Conservation (phyloP, 176 grass and related monocot genomes). For the Cocos nucifera region DNA sequence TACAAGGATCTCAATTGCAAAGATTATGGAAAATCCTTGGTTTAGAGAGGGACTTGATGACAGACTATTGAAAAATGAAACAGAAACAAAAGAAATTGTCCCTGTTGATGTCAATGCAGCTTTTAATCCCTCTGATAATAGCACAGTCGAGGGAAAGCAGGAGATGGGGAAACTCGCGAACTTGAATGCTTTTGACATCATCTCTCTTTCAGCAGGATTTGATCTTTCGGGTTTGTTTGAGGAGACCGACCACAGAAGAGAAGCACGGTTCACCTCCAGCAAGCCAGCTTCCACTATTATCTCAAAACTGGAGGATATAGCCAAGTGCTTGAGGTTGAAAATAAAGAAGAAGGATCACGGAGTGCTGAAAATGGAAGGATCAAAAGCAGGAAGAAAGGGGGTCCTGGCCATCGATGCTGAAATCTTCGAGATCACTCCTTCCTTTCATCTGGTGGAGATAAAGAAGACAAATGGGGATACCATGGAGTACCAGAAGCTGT, state of each 20-base stretch:
- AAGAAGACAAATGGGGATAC: slow-evolving; percentile 64
- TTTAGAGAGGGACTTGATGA: slow-evolving; percentile 43
- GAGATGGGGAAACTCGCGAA: slow-evolving; percentile 30
- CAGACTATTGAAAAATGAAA: slow-evolving; percentile 5
- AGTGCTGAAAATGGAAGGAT: slow-evolving; percentile 54
- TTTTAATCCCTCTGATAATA: slow-evolving; percentile 4
- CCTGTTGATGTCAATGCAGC: slow-evolving; percentile 14
- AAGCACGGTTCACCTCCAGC: slow-evolving; percentile 62
- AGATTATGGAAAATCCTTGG: slow-evolving; percentile 80
- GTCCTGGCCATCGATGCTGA: slow-evolving; percentile 52
- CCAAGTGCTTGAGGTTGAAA: slow-evolving; percentile 46
- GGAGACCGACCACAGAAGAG: slow-evolving; percentile 26
- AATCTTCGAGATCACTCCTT: slow-evolving; percentile 62
- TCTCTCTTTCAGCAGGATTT: slow-evolving; percentile 80
- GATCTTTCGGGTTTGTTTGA: slow-evolving; percentile 88
- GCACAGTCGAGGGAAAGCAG: slow-evolving; percentile 12
- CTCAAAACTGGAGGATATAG: slow-evolving; percentile 58
- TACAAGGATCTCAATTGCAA: slow-evolving; percentile 51
- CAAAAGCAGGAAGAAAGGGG: slow-evolving; percentile 51
- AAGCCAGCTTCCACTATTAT: slow-evolving; percentile 42
- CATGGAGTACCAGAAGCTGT: slow-evolving; percentile 59
- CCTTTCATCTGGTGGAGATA: slow-evolving; percentile 83
- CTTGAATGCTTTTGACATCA: slow-evolving; percentile 92
- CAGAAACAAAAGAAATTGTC: slow-evolving; percentile 8
- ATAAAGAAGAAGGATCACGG: slow-evolving; percentile 54